Base-by-base conservation (phyloP, 768 basidiomycete genomes). In the Lanmaoa rubissima region DNA sequence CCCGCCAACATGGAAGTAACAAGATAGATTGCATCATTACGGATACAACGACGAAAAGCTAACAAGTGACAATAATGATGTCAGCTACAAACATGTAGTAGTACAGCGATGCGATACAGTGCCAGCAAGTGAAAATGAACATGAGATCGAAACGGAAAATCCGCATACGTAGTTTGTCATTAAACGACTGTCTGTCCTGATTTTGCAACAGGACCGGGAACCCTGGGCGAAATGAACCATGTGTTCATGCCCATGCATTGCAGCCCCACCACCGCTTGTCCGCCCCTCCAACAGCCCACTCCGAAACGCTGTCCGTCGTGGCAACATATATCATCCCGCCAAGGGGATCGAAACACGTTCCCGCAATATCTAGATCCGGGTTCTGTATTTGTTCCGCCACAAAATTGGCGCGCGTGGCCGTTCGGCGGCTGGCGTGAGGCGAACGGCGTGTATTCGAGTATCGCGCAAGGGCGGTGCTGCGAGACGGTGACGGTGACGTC, bases 221-320 rank as follows among this genome's bases (percentile, higher is more conserved):
- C 46, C 32, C 28, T 32, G 51, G 16, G 51, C 36, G 26, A 24
- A 34, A 19, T 11, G 4, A n/a, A 39, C 28, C 39, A 6, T 36
- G 44, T 31, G 45, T 44, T 69, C 52, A 81, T 55, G 73, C 78
- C 75, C 79, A 79, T 38, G 66, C 65, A 1, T 77, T 76, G 61
- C 76, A 80, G 43, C 77, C 73, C 85, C 86, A 90, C 87, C 87
- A 91, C 49, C 81, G 75, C 76, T 87, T 88, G 60, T 86, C 86
- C 14, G 84, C 82, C 5, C 86, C 87, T 21, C 81, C 76, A 51
- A 94, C 76, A 43, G 80, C 76, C 88, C 90, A 94, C 68, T 94
- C 92, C 8, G 84, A 86, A 26, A 94, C 76, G 38, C 84, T 84
- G 56, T 76, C 69, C 56, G 80, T 79, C 53, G 82, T 82, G 21